Evolutionary conservation across 1,139 yeast species (phyloP).

Genomic region (Sugiyamaella castrensis): DNA sequence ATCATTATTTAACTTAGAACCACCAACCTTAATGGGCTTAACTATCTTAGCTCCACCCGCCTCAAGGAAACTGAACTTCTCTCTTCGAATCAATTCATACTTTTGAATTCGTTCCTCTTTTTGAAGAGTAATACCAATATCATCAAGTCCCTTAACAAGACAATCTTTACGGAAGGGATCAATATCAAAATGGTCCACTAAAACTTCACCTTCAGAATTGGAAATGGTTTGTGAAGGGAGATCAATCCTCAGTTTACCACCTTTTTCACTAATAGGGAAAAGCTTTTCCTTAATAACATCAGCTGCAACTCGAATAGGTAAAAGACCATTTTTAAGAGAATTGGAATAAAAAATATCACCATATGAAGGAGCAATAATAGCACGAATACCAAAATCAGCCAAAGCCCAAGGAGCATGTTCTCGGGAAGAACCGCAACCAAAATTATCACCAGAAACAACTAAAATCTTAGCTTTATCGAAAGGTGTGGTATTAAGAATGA

Average conservation of each 20-base stretch:
- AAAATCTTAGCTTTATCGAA: constrained; percentile 76
- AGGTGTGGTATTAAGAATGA: constrained; percentile 80
- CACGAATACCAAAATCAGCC: constrained; percentile 93
- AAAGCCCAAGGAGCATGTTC: constrained; percentile 99
- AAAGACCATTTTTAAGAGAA: constrained; percentile 90
- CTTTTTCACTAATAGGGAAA: constrained; percentile 73
- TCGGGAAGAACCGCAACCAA: constrained; percentile 98
- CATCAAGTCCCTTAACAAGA: constrained; percentile 90
- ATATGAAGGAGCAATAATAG: constrained; percentile 94
- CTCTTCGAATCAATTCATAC: constrained; percentile 75
- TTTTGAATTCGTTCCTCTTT: constrained; percentile 72
- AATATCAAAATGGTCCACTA: constrained; percentile 78
- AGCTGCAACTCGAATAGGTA: constrained; percentile 85
- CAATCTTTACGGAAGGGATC: constrained; percentile 94
- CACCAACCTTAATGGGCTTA: constrained; percentile 13
- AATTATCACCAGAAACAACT: constrained; percentile 92
- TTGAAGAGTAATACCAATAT: constrained; percentile 91
- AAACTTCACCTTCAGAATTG: constrained; percentile 66
- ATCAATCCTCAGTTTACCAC: constrained; percentile 72
- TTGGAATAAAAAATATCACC: constrained; percentile 98
- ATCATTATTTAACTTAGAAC: constrained; percentile 12
- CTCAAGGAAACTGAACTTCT: constrained; percentile 83
- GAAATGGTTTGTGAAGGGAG: constrained; percentile 79
- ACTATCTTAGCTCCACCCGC: constrained; percentile 11
- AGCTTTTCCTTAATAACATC: constrained; percentile 67